Conservation (phyloP, 352 stramenopile genomes). For the Globisporangium iwayamae region DNA sequence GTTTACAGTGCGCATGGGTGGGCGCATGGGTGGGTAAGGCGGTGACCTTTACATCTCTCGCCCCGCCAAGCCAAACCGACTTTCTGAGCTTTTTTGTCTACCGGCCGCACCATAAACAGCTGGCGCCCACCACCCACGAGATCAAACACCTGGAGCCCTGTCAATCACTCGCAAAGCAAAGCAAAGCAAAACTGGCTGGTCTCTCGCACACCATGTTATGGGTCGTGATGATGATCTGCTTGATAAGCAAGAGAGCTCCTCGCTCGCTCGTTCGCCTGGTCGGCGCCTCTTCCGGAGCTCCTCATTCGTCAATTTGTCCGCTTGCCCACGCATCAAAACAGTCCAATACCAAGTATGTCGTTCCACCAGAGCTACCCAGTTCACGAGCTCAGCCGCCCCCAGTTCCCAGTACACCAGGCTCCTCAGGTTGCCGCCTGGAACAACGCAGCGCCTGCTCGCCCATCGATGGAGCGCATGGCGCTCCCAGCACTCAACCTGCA, state of each 20-base stretch:
- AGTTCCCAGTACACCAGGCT: neutral
- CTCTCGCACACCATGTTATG: neutral
- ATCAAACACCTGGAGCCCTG: conserved; percentile 3
- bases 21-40: neutral
- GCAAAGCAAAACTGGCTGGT: neutral
- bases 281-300: conserved; percentile 3
- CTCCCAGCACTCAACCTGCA: conserved; percentile 26
- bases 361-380: conserved; percentile 14
- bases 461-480: conserved; percentile 41
- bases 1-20: neutral
- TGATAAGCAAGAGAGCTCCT: neutral
- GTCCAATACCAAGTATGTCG: neutral
- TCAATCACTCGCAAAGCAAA: neutral
- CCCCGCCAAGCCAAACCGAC: neutral
- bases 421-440: neutral
- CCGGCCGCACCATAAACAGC: neutral
- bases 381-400: neutral
- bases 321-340: neutral
- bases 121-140: conserved; percentile 3
- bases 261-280: neutral
- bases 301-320: conserved; percentile 13
- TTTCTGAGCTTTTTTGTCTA: conserved; percentile 2
- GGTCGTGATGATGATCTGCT: conserved; percentile 1
- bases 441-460: neutral
- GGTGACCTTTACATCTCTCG: conserved; percentile 3